These are phyloP conservation scores for Neoscytalidium dimidiatum DNA, from an alignment of 2,329 filamentous ascomycete species.

Conservation along the genomic window DNA sequence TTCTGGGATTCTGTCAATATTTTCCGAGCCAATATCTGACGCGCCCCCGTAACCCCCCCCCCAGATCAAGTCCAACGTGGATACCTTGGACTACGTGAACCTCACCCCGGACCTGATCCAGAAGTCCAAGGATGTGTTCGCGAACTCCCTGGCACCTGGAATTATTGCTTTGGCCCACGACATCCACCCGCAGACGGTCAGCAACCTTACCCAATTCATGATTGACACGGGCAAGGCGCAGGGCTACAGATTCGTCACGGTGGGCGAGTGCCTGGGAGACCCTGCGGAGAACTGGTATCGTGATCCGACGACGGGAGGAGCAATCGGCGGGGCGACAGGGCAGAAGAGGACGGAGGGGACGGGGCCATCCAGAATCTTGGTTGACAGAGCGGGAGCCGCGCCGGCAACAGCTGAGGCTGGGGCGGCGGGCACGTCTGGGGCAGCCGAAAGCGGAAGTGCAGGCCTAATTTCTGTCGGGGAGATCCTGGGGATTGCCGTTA, in stretches of 20 bases:
- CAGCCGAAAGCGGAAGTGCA: background rate
- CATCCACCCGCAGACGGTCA: slow-evolving; percentile 53
- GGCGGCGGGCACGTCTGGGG: background rate
- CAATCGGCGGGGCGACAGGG: background rate
- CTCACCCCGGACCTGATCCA: slow-evolving; percentile 14
- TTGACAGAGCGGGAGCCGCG: background rate
- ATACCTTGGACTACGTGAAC: slow-evolving; percentile 29
- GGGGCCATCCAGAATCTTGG: background rate
- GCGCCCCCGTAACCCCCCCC: too few relatives aligned
- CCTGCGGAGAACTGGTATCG: slow-evolving; percentile 56
- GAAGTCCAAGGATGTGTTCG: slow-evolving; percentile 12
- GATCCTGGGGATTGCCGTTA: background rate
- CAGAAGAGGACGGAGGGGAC: background rate
- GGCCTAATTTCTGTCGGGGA: background rate
- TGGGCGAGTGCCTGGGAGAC: slow-evolving; percentile 61
- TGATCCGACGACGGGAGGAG: slow-evolving; percentile 18
- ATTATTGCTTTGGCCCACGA: slow-evolving; percentile 46
- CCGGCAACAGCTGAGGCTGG: background rate
- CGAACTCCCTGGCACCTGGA: background rate
- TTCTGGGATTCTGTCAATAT: background rate
- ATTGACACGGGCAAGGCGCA: slow-evolving; percentile 42
- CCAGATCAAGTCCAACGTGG: slow-evolving; percentile 34
- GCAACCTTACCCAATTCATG: slow-evolving; percentile 48
- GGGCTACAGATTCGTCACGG: slow-evolving; percentile 47
- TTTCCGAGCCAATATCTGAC: background rate